Conservation (phyloP, 495 filamentous ascomycete genomes). For the Penicillium ucsense region DNA sequence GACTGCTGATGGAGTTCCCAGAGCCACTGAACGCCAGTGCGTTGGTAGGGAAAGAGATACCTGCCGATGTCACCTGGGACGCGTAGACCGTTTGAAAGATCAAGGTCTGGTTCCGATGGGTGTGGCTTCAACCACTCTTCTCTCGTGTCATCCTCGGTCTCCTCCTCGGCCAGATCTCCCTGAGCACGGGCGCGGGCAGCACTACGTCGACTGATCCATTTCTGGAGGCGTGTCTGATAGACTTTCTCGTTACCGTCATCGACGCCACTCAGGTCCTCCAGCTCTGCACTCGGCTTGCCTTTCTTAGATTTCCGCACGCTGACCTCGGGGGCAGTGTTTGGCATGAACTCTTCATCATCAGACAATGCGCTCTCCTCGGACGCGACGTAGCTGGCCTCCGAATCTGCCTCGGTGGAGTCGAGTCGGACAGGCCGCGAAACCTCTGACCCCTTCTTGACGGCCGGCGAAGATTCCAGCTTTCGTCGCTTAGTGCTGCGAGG, state of each 20-base stretch:
- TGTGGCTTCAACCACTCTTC: conserved; percentile 83
- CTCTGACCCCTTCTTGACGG: neutral
- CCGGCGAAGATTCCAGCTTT: conserved; percentile 16
- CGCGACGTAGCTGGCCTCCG: conserved; percentile 31
- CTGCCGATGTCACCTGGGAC: conserved; percentile 88
- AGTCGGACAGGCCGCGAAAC: conserved; percentile 11
- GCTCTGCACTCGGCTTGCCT: conserved; percentile 32
- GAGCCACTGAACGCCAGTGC: conserved; percentile 93
- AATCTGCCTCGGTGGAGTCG: conserved; percentile 29
- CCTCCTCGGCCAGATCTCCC: conserved; percentile 10
- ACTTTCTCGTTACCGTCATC: conserved; percentile 87
- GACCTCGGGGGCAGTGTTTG: conserved; percentile 20
- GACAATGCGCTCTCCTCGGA: conserved; percentile 20
- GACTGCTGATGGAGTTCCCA: conserved; percentile 81
- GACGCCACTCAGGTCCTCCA: conserved; percentile 62
- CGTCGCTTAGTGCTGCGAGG: conserved; percentile 30
- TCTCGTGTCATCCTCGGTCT: conserved; percentile 12
- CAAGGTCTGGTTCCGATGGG: conserved; percentile 63
- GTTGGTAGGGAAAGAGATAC: conserved; percentile 88
- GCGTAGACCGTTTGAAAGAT: conserved; percentile 62
- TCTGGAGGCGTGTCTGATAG: conserved; percentile 66
- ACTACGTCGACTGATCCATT: conserved; percentile 63
- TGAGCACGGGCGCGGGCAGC: conserved; percentile 48
- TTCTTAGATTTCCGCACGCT: conserved; percentile 32
- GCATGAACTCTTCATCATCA: conserved; percentile 29